phyloP scores from a whole-genome alignment of 176 grass and related monocot species.

The Metroxylon sagu region DNA sequence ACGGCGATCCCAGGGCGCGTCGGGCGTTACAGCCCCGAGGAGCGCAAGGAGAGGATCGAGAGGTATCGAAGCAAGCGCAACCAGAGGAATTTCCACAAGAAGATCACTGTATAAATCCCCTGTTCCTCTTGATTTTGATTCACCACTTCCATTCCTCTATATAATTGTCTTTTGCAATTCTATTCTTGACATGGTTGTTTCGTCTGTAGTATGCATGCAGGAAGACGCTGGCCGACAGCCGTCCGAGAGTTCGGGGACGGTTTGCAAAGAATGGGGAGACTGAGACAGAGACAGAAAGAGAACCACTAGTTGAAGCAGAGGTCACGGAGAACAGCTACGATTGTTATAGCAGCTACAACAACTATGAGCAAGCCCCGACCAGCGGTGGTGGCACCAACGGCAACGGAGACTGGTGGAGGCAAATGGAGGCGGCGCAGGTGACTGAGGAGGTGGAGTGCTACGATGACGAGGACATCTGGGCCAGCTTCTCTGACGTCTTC shows the following conservation, averaged over 20 bases:
- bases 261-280: conserved; percentile 58
- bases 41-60: conserved; percentile 68
- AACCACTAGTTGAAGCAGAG: conserved; percentile 28
- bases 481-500: conserved; percentile 50
- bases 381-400: conserved; percentile 16
- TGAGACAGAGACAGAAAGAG: conserved; percentile 25
- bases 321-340: conserved; percentile 18
- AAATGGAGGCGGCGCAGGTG: conserved; percentile 10
- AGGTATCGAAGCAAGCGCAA: conserved; percentile 80
- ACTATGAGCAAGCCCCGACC: conserved; percentile 16
- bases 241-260: conserved; percentile 72
- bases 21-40: conserved; percentile 68
- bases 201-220: conserved; percentile 62
- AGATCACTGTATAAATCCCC: conserved; percentile 55
- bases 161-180: background rate
- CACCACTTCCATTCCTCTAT: conserved; percentile 3
- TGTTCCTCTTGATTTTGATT: background rate
- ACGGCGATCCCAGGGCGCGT: conserved; percentile 27
- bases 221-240: conserved; percentile 89
- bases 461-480: conserved; percentile 46
- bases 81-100: conserved; percentile 83
- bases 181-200: no score
- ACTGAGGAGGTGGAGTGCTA: conserved; percentile 8
- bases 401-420: conserved; percentile 21
- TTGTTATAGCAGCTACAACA: conserved; percentile 6